phyloP scores from a whole-genome alignment of 176 grass and related monocot genomes.

The Bonia amplexicaulis region DNA sequence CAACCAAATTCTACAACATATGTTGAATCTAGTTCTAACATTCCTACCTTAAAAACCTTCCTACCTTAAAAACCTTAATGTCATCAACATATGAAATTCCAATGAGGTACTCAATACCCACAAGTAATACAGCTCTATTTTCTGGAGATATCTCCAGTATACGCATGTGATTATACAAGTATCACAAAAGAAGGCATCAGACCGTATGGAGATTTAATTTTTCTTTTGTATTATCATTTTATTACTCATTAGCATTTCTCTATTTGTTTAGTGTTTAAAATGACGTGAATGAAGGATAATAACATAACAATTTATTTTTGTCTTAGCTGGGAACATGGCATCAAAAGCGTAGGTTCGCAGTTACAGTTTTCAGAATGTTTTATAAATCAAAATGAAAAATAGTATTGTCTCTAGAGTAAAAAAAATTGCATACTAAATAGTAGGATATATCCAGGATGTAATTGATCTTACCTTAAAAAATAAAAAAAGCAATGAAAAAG shows the following conservation, averaged over 20 bases:
- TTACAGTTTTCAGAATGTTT: constrained; percentile 2
- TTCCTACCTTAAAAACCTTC: no score
- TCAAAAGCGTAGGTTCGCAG: not conserved
- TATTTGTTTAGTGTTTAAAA: not conserved
- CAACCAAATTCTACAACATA: not conserved
- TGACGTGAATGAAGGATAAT: not conserved
- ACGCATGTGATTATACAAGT: constrained; percentile 70
- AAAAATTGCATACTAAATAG: no score
- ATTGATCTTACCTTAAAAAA: no score
- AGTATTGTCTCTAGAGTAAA: not conserved
- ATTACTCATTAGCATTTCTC: not conserved
- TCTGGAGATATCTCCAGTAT: constrained; percentile 77
- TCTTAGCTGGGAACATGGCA: not conserved
- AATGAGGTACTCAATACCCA: constrained; percentile 94
- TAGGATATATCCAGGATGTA: no score
- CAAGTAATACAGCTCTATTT: constrained; percentile 67
- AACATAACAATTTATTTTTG: not conserved
- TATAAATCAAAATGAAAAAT: not conserved
- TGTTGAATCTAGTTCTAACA: constrained; percentile 22
- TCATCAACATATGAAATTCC: constrained; percentile 98
- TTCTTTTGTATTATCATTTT: not conserved
- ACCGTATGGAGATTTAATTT: not conserved
- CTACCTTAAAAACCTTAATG: constrained; percentile 97
- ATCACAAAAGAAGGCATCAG: not conserved
- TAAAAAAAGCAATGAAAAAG: no score